Evolutionary conservation across 192 early-diverging fungal genomes (phyloP), one percentile per base, ranked within the genome.

Genomic region (Backusella morwellensis): DNA sequence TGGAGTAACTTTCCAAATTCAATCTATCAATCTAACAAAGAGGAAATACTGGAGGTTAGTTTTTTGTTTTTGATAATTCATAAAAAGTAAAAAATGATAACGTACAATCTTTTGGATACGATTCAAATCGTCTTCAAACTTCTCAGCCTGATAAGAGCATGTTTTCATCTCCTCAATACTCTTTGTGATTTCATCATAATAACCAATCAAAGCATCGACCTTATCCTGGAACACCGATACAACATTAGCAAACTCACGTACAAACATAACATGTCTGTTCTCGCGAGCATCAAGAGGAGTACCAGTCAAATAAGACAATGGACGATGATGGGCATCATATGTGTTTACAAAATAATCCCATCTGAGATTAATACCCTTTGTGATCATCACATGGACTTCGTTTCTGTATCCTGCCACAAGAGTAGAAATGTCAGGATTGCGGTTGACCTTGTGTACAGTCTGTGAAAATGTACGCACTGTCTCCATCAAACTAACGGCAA

Each of bases 141-240:
- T 86, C 2, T 87, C 86, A 14, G 87, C 83, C n/a, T 89, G 79
- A 75, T 93, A 99, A 8, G 89, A 77, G 79, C 97, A 98, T 17
- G 84, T 86, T 54, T 89, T 85, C 47, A 99, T 88, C 82, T 98
- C 96, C 17, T 93, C 93, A n/a, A 98, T 89, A 21, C 88, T 82
- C 23, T 87, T 82, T 38, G 90, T 88, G 52, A 99, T 95, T 54
- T 95, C 92, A 66, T 95, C 95, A 79, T 94, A 91, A 59, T 95
- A 90, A 21, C 86, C 47, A 36, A 99, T 92, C 50, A 97, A 89
- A 1, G 90, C 79, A 76, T 93, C 94, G 14, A 95, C 94, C 81
- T 99, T 99, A 66, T 99, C 97, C 83, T 98, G 97, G 87, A 97
- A 98, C n/a, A 92, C 84, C 19, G 93, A 91, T 0, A 99, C 96